A percentile compares a stretch with the other conserved stretches of the same genome.
These are phyloP conservation scores for Periglandula ipomoeae DNA, from an alignment of 2,329 filamentous ascomycete genomes.

Conservation along the genomic window DNA sequence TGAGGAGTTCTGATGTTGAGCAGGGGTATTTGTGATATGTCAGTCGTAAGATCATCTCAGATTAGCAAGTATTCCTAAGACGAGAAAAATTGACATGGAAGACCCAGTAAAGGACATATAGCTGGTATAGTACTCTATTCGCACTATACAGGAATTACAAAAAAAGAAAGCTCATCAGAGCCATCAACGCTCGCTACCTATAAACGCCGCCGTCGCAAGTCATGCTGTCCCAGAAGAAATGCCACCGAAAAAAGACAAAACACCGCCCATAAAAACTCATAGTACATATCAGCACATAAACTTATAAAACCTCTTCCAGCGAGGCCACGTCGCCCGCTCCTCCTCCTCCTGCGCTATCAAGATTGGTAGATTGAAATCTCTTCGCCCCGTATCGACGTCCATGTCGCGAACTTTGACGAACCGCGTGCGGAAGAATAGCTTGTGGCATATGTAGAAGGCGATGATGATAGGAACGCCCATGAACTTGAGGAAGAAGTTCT, in stretches of 20 bases:
- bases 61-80: too few relatives aligned
- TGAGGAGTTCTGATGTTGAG: too few relatives aligned
- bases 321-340: constrained; percentile 62
- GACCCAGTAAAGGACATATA: too few relatives aligned
- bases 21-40: too few relatives aligned
- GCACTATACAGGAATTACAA: too few relatives aligned
- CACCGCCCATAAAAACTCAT: too few relatives aligned
- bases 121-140: too few relatives aligned
- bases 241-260: neutral
- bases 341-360: constrained; percentile 72
- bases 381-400: constrained; percentile 76
- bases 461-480: constrained; percentile 61
- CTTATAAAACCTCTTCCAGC: constrained; percentile 69
- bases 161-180: too few relatives aligned
- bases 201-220: too few relatives aligned
- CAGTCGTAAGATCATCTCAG: too few relatives aligned
- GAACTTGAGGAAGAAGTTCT: constrained; percentile 66
- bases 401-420: constrained; percentile 64
- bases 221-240: neutral
- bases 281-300: constrained; percentile 48
- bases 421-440: constrained; percentile 61
- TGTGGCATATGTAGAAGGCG: constrained; percentile 63
- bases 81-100: too few relatives aligned
- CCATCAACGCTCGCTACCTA: too few relatives aligned
- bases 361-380: constrained; percentile 74